phyloP scores from a whole-genome alignment of 2,329 filamentous ascomycete genomes.

The Chrysosporium queenslandicum region DNA sequence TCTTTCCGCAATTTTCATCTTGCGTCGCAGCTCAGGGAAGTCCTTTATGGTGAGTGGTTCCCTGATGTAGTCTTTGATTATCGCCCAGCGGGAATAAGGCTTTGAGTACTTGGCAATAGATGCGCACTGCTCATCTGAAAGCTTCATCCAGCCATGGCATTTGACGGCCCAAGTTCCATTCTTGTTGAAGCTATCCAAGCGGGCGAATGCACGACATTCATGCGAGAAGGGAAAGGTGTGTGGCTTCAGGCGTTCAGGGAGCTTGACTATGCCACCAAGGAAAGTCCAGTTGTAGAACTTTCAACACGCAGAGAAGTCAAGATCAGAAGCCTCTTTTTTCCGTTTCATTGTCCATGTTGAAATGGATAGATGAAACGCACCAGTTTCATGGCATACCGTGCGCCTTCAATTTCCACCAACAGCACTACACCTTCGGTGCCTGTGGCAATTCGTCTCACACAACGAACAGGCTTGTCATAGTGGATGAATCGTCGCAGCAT shows the following conservation, averaged over 20 bases:
- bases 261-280: not conserved
- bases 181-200: constrained; percentile 12
- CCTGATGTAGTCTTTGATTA: constrained; percentile 14
- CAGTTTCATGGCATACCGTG: constrained; percentile 12
- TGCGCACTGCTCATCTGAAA: constrained; percentile 10
- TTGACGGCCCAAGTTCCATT: constrained; percentile 17
- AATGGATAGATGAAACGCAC: constrained; percentile 7
- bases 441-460: not conserved
- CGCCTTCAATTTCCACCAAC: constrained; percentile 6
- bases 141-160: constrained; percentile 16
- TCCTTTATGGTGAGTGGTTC: constrained; percentile 4
- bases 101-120: not conserved
- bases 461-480: constrained; percentile 11
- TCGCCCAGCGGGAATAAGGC: constrained; percentile 10
- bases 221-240: constrained; percentile 10
- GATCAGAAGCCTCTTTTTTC: no score
- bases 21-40: constrained; percentile 13
- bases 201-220: constrained; percentile 15
- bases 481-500: constrained; percentile 15
- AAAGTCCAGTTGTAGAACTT: not conserved
- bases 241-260: not conserved
- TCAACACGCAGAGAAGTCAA: not conserved
- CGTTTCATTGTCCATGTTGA: not conserved
- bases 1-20: constrained; percentile 14
- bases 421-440: constrained; percentile 13